Evolutionary conservation across 768 basidiomycete species (phyloP), one percentile per base, ranked within the genome.

Genomic region (Kwoniella shandongensis): DNA sequence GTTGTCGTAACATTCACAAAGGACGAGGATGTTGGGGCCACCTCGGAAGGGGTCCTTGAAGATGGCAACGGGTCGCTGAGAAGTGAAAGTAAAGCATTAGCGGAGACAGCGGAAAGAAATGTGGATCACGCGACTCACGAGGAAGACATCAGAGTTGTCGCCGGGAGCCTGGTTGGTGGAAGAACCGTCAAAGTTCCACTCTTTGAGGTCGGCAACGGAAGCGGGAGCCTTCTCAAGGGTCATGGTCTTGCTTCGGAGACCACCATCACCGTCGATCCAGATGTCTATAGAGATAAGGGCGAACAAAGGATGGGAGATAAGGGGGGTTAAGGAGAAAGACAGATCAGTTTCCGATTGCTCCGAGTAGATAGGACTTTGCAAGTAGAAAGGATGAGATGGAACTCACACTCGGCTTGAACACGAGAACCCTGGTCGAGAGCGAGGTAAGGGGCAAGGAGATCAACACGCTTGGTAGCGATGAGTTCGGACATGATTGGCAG

Each of bases 31-130:
- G 82, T 96, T 97, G 82, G 92, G 87, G 54, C 94, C 94, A 47
- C 92, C 89, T 62, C 96, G 91, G 91, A 98, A 99, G 52, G 96
- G 96, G 76, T 99, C 96, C 72, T 88, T 92, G 87, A 96, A 99
- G 81, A 92, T 91, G 69, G 93, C 86, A 56, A 85, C 91, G 45
- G 96, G 96, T 66, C 93, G 89, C 73, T 76, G 22, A 29, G n/a
- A n/a, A n/a, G n/a, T 23, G 36, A 22, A 17, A 54, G 46, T 38
- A 13, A 30, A 17, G 8, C 15, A 13, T 17, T 4, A 38, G 42
- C n/a, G n/a, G n/a, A 1, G 23, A n/a, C 13, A 30, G n/a, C 29
- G 25, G 20, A 49, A 4, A 10, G 35, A n/a, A 39, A 30, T 13
- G 15, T 32, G 26, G 62, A 73, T 69, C 38, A 76, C 17, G 15